Percentiles rank a stretch among this genome's conserved stretches.
These are phyloP conservation scores for Chalciporus pseudorubinellus DNA, from an alignment of 768 basidiomycete species.

Conservation along the genomic window DNA sequence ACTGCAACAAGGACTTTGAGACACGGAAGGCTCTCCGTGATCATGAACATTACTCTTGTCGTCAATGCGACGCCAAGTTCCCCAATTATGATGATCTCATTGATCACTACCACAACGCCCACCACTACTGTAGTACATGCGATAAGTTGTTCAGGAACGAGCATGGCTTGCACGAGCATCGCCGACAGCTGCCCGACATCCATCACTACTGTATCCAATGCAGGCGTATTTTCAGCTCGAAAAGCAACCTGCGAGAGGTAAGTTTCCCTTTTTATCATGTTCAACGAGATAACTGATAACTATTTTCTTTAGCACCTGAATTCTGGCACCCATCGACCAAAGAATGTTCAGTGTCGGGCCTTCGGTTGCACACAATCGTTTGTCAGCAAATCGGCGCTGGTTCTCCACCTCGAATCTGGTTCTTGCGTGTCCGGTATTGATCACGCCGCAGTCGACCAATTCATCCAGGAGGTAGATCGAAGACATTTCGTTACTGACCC, in stretches of 20 bases:
- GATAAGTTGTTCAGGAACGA: conserved; percentile 40
- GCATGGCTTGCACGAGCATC: conserved; percentile 45
- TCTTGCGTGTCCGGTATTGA: conserved; percentile 49
- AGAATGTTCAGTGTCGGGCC: conserved; percentile 38
- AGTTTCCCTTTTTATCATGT: background rate
- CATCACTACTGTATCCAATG: conserved; percentile 46
- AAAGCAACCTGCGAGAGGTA: conserved; percentile 15
- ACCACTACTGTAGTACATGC: conserved; percentile 46
- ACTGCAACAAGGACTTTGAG: no score
- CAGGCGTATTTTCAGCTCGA: conserved; percentile 39
- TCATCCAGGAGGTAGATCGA: conserved; percentile 43
- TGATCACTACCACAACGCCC: conserved; percentile 39
- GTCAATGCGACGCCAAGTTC: conserved; percentile 48
- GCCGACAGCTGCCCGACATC: conserved; percentile 31
- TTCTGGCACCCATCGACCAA: conserved; percentile 48
- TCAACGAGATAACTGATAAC: background rate
- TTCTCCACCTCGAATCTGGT: conserved; percentile 64
- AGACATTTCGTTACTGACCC: conserved; percentile 55
- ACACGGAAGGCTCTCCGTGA: no score
- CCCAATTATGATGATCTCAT: conserved; percentile 30
- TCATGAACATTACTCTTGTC: conserved; percentile 61
- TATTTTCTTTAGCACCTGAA: conserved; percentile 42
- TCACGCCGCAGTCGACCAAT: conserved; percentile 34
- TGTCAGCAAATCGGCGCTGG: conserved; percentile 51
- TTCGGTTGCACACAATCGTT: conserved; percentile 47